These are phyloP conservation scores for Avena insularis DNA, from an alignment of 176 grass and related monocot genomes.

Conservation along the genomic window DNA sequence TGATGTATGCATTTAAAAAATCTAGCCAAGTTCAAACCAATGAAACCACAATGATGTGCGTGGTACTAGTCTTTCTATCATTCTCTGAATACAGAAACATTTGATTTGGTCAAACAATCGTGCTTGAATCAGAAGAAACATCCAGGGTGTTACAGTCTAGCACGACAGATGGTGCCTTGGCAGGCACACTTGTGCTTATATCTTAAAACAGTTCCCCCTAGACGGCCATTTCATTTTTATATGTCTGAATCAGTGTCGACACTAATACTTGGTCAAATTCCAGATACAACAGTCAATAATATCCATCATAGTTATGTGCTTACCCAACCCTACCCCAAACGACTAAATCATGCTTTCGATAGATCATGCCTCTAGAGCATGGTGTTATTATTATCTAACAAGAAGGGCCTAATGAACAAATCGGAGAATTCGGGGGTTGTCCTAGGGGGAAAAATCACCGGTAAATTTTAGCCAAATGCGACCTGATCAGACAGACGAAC, in stretches of 20 bases:
- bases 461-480: background rate
- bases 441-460: background rate
- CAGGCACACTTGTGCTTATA: background rate
- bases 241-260: background rate
- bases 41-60: background rate
- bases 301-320: too few relatives aligned
- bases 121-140: background rate
- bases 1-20: too few relatives aligned
- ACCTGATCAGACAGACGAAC: background rate
- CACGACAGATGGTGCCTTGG: background rate
- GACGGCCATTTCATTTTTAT: background rate
- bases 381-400: background rate
- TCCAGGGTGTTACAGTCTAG: background rate
- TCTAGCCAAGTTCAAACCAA: background rate
- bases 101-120: background rate
- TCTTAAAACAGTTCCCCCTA: background rate
- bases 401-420: background rate
- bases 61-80: background rate
- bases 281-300: too few relatives aligned
- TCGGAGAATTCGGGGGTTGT: background rate
- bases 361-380: too few relatives aligned
- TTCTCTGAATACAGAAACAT: background rate
- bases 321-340: too few relatives aligned
- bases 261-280: background rate
- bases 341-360: too few relatives aligned